Evolutionary conservation across 2,329 filamentous ascomycete species (phyloP).

Genomic region (Akanthomyces dipterigenus): DNA sequence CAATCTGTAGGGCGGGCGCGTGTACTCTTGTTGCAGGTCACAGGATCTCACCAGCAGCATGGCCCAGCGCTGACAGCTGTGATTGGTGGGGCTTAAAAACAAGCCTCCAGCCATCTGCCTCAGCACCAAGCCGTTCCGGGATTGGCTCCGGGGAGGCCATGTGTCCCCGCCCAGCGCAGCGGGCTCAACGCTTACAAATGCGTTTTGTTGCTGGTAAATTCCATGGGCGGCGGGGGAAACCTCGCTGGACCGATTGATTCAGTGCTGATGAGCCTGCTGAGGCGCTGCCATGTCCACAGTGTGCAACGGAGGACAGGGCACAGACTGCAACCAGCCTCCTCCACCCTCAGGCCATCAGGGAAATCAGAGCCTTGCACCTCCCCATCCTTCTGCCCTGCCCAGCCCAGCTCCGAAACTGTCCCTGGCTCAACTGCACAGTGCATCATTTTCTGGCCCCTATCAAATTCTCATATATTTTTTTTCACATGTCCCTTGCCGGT

Average conservation of each 20-base stretch:
- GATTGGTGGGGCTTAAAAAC: neutral
- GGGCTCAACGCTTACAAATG: constrained; percentile 11
- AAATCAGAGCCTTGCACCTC: neutral
- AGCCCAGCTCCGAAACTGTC: neutral
- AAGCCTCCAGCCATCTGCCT: neutral
- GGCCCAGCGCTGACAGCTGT: neutral
- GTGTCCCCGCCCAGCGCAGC: neutral
- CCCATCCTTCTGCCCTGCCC: neutral
- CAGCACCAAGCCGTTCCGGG: constrained; percentile 1
- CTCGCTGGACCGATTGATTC: neutral
- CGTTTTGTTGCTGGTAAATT: constrained; percentile 12
- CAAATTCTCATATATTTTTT: neutral
- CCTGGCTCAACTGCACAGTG: constrained; percentile 5
- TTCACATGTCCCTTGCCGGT: neutral
- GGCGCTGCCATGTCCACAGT: neutral
- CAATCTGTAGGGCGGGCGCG: neutral
- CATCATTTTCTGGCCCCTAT: neutral
- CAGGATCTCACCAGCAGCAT: neutral
- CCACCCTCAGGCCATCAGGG: neutral
- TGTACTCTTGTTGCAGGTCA: neutral
- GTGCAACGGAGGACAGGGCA: too few relatives aligned
- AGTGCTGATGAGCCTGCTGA: neutral
- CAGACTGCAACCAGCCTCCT: neutral
- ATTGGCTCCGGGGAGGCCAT: constrained; percentile 4
- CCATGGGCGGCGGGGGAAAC: neutral